A percentile compares a stretch with the other conserved stretches of the same genome.
Evolutionary conservation across 768 basidiomycete species (phyloP).

Genomic region (Crucibulum laeve): DNA sequence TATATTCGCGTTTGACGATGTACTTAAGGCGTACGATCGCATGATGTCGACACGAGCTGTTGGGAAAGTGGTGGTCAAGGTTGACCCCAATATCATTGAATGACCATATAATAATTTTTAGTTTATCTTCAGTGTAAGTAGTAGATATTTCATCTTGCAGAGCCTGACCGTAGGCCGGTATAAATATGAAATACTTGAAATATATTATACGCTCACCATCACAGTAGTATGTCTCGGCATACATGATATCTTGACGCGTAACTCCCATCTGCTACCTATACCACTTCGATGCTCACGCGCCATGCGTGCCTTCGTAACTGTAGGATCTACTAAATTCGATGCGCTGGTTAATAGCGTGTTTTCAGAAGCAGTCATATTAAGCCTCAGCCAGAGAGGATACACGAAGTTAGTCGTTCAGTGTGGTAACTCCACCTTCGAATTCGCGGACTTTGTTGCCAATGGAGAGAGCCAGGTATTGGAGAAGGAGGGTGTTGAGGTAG

Average conservation of each 20-base stretch:
- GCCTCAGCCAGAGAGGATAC: conserved; percentile 54
- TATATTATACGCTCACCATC: too few species aligned
- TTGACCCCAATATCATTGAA: conserved; percentile 22
- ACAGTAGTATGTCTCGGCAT: too few species aligned
- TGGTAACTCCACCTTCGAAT: conserved; percentile 59
- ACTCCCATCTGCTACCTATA: too few species aligned
- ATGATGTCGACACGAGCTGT: conserved; percentile 50
- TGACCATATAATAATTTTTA: too few species aligned
- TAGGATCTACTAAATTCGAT: conserved; percentile 89
- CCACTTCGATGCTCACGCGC: too few species aligned
- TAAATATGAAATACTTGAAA: too few species aligned
- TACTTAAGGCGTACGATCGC: conserved; percentile 56
- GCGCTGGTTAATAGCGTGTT: conserved; percentile 59
- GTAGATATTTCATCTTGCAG: too few species aligned
- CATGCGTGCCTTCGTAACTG: conserved; percentile 71
- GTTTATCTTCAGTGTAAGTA: too few species aligned
- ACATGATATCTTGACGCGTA: too few species aligned
- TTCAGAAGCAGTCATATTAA: conserved; percentile 51
- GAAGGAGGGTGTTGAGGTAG: conserved; percentile 45
- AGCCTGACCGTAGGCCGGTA: too few species aligned
- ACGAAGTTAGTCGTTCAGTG: conserved; percentile 67
- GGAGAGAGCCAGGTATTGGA: conserved; percentile 21
- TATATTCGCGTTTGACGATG: conserved; percentile 51
- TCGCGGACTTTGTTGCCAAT: conserved; percentile 20
- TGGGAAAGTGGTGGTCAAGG: conserved; percentile 64